phyloP scores from a whole-genome alignment of 306 rosid species.

The Benincasa hispida region DNA sequence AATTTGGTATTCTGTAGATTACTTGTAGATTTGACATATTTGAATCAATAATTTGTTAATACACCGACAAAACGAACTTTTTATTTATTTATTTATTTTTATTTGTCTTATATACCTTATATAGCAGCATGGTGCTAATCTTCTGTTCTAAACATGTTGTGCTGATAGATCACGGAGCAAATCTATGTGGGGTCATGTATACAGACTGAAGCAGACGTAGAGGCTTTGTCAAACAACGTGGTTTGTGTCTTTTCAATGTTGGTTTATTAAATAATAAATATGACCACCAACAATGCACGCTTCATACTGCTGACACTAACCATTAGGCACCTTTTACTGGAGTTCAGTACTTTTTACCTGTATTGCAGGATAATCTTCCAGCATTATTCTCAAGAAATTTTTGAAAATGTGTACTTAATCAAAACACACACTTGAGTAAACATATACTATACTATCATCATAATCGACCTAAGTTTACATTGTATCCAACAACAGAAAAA shows the following conservation, averaged over 20 bases:
- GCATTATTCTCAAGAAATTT: background rate
- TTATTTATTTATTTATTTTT: too few relatives aligned
- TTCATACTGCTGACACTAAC: background rate
- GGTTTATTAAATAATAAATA: background rate
- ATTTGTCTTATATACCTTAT: too few relatives aligned
- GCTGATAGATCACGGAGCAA: constrained; percentile 73
- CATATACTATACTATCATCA: background rate
- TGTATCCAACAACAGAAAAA: too few relatives aligned
- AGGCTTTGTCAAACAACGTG: constrained; percentile 46
- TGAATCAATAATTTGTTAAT: background rate
- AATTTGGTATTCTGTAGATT: background rate
- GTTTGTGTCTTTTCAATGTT: constrained; percentile 24
- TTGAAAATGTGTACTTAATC: background rate
- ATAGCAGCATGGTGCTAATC: background rate
- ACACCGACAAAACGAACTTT: too few relatives aligned
- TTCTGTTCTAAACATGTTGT: background rate
- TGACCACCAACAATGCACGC: background rate
- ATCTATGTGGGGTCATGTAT: constrained; percentile 84
- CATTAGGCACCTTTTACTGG: background rate
- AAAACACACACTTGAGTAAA: background rate
- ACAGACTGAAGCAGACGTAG: constrained; percentile 71
- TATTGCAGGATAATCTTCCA: background rate
- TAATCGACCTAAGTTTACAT: too few relatives aligned
- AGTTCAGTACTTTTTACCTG: background rate
- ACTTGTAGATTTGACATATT: background rate